Base-by-base conservation (phyloP, 2,329 filamentous ascomycete species). In the Coniosporium tulheliwenetii region DNA sequence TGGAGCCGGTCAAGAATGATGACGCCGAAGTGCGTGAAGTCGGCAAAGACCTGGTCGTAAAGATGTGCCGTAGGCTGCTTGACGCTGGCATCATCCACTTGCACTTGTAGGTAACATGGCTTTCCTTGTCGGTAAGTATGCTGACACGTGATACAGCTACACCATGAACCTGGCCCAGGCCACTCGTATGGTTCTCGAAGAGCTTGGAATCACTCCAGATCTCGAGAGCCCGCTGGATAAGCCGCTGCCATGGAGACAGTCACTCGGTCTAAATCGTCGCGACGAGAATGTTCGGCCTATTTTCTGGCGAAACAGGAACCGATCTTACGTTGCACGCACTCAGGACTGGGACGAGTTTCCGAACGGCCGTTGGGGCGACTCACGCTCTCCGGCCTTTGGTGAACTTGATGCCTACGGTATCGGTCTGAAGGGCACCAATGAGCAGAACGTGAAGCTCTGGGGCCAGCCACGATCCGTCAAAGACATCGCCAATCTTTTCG, bases 301-400 rank as follows among this genome's bases (percentile, higher is more conserved):
- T 50, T 98, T 98, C 72, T 98, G 91, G 91, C 80, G 89, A 52
- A 95, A 96, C 64, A 78, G 91, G 43, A 91, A 93, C 63, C 86
- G 91, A 56, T 94, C 87, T 3, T 98, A 98, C 53, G 79, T 98
- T 41, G 79, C 85, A 42, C 85, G 91, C 41, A 98, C 91, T 1
- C 87, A 95, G 58, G 89, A 95, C 51, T 98, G 91, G 91, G 91
- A 98, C 53, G 91, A 98, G 60, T 98, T 95, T 53, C 91, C 91
- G 42, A 98, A 98, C 68, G 91, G 91, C 37, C 82, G 91, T 61
- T 98, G 91, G 91, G 93, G 91, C 63, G 91, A 98, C 61, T 89
- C 87, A 40, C 77, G 91, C 48, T 96, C 89, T 43, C 91, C 91
- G 45, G 91, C 91, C 39, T 98, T 95, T 55, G 91, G 91, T 53